Base-by-base conservation (phyloP, 1,284 basidiomycete species). In the Ustilago nuda region DNA sequence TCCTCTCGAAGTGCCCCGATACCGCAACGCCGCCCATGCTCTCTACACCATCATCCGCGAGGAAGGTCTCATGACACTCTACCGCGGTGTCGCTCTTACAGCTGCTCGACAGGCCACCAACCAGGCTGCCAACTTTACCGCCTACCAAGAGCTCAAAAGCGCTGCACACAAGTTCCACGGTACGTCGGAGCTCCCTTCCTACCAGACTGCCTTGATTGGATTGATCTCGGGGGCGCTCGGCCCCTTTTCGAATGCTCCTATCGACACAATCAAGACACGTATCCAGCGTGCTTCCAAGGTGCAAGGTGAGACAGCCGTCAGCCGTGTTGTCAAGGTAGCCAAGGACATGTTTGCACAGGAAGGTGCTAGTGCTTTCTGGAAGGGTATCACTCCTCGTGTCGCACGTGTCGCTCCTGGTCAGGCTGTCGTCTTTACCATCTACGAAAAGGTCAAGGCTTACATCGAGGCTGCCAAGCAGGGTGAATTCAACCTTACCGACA, bases 91-190 rank as follows among this genome's bases (percentile, higher is more conserved):
- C 33, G 86, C 83, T 11, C 89, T 99, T 56, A 99, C 97, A 3
- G 97, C 97, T 2, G 88, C 98, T 30, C 89, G 97, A 60, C 97
- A 99, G 89, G 95, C 97, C 12, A 99, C 96, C 30, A 99, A 99
- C 86, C 97, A 99, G 88, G 94, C 94, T 80, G 96, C 94, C 64
- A 99, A 99, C 87, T 99, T 99, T 84, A 99, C 96, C 6, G 94
- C 93, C 45, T 99, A 99, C 88, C 96, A 98, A 87, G 94, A 98
- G 86, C 89, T 98, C 81, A 98, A 98, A 89, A 92, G 92, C 91
- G 63, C 66, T 57, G 92, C 93, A 35, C 90, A 92, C 70, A 87
- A 87, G 65, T 87, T 90, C 79, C 96, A 99, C 86, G 50, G 87
- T 85, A 63, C 80, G 7, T 53, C 64, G 1, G 84, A 85, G 50